Conservation (phyloP, 257 asterid species). For the Linaria vulgaris region DNA sequence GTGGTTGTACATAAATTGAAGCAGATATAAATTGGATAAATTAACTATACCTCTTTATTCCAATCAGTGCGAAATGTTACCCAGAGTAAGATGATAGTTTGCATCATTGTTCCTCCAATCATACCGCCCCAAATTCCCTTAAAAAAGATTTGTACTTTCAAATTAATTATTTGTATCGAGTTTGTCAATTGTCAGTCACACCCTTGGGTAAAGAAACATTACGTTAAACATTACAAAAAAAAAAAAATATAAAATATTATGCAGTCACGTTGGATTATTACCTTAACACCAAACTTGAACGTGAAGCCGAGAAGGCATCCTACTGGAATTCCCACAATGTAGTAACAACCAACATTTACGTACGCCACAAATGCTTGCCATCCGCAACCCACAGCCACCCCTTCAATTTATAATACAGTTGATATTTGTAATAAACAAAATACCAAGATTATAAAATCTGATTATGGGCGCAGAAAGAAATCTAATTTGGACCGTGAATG, state of each 20-base stretch:
- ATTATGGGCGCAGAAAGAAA: too few relatives aligned
- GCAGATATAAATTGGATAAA: too few relatives aligned
- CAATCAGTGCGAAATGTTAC: conserved; percentile 69
- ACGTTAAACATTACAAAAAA: too few relatives aligned
- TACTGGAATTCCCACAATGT: conserved; percentile 55
- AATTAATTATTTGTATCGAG: neutral
- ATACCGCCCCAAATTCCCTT: conserved; percentile 92
- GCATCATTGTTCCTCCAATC: conserved; percentile 90
- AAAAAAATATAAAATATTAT: too few relatives aligned
- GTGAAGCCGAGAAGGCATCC: conserved; percentile 59
- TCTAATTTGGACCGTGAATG: too few relatives aligned
- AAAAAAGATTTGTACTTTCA: too few relatives aligned
- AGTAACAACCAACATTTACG: conserved; percentile 57
- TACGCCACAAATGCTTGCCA: conserved; percentile 72
- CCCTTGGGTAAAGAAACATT: neutral
- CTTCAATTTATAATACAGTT: conserved; percentile 26
- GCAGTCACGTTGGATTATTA: neutral
- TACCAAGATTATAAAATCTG: too few relatives aligned
- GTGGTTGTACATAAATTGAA: too few relatives aligned
- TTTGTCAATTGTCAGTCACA: too few relatives aligned
- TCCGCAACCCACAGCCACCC: conserved; percentile 74
- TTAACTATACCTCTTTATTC: conserved; percentile 60
- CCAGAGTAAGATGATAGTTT: conserved; percentile 73
- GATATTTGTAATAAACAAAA: neutral
- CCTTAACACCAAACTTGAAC: conserved; percentile 57